These are phyloP conservation scores for Cymbopogon flexuosus DNA, from an alignment of 202 grass and related monocot species.

Conservation along the genomic window DNA sequence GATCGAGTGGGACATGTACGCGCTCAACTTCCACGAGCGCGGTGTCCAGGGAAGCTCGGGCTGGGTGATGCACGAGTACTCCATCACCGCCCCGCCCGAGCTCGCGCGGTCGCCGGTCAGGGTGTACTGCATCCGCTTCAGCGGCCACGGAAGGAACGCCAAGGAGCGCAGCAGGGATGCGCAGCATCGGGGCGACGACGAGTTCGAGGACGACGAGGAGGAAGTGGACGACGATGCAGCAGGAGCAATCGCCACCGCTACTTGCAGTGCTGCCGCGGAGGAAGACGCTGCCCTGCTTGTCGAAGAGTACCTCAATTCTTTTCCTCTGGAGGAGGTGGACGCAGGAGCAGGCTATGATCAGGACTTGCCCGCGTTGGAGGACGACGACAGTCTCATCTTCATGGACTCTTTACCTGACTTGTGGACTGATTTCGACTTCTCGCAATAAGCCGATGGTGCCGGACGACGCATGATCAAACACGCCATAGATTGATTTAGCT, in stretches of 20 bases:
- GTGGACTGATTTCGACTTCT: background rate
- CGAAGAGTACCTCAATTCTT: no score
- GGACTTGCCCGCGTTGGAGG: background rate
- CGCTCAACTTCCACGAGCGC: background rate
- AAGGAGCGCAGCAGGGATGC: conserved; percentile 5
- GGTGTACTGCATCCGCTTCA: conserved; percentile 20
- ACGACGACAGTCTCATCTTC: background rate
- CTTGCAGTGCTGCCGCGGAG: no score
- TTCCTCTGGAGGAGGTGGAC: no score
- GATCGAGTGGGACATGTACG: background rate
- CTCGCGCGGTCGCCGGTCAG: background rate
- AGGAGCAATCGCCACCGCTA: no score
- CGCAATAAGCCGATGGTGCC: background rate
- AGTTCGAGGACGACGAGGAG: background rate
- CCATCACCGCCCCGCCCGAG: background rate
- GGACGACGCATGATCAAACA: background rate
- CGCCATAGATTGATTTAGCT: background rate
- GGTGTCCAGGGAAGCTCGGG: background rate
- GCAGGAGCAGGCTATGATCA: no score
- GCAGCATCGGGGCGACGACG: background rate
- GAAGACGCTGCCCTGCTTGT: no score
- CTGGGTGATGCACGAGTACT: conserved; percentile 28
- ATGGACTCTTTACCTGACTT: background rate
- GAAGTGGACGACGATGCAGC: background rate
- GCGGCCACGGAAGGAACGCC: conserved; percentile 8